A percentile compares a stretch with the other conserved stretches of the same genome.
Conservation (phyloP, 257 asterid species). For the Fraxinus excelsior region DNA sequence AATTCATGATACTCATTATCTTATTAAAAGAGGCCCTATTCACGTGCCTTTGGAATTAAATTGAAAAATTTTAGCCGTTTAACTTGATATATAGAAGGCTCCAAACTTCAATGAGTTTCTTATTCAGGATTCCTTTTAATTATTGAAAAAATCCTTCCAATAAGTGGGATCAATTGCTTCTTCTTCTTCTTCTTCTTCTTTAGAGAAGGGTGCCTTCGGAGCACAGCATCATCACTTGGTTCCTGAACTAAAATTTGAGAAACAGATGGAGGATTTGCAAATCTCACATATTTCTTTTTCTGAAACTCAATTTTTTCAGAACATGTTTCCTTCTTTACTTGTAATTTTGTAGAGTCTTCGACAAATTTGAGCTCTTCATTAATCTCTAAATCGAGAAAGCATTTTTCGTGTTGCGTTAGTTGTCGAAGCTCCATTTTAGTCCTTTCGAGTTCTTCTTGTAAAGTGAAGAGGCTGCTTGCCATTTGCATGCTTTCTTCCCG, state of each 20-base stretch:
- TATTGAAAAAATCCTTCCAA: conserved; percentile 48
- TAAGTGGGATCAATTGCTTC: conserved; percentile 45
- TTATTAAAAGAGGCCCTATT: background rate
- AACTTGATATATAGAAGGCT: too few species aligned
- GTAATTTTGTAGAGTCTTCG: conserved; percentile 35
- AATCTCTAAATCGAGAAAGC: conserved; percentile 27
- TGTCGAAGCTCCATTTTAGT: conserved; percentile 63
- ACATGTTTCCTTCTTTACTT: conserved; percentile 28
- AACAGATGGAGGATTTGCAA: conserved; percentile 51
- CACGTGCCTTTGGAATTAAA: background rate
- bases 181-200: conserved; percentile 61
- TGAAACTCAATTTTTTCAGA: conserved; percentile 37
- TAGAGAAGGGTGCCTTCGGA: conserved; percentile 67
- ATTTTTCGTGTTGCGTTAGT: conserved; percentile 33
- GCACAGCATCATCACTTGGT: conserved; percentile 30
- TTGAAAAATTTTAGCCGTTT: background rate
- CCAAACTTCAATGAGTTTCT: background rate
- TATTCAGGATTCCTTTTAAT: conserved; percentile 21
- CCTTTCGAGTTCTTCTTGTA: conserved; percentile 67
- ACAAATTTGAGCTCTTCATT: conserved; percentile 48
- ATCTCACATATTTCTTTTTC: conserved; percentile 68
- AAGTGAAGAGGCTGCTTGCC: conserved; percentile 57
- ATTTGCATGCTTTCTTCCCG: conserved; percentile 56
- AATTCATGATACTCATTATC: too few species aligned
- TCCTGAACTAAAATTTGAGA: conserved; percentile 37